Percentiles rank a stretch among this genome's conserved stretches.
Evolutionary conservation across 129 eudicot species (phyloP).

Genomic region (carrot (Daucus carota)): DNA sequence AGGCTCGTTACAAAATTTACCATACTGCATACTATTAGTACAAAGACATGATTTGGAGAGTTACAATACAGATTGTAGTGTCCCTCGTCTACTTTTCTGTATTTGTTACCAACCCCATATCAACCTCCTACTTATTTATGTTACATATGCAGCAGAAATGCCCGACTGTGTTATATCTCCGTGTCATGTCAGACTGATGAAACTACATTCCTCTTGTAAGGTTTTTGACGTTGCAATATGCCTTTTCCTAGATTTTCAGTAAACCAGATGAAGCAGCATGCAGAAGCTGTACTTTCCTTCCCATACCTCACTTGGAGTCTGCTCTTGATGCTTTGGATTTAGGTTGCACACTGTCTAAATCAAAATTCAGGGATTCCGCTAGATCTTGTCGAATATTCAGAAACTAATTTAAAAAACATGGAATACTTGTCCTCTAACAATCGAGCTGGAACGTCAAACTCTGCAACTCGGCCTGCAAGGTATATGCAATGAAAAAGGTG

Average conservation of each 20-base stretch:
- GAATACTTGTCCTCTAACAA: constrained; percentile 73
- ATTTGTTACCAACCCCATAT: constrained; percentile 28
- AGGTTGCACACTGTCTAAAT: constrained; percentile 8
- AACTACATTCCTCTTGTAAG: constrained; percentile 19
- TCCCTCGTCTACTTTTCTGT: not conserved
- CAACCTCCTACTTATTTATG: constrained; percentile 34
- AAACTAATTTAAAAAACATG: constrained; percentile 73
- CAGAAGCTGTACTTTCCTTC: constrained; percentile 10
- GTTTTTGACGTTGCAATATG: constrained; percentile 20
- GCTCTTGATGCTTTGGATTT: constrained; percentile 1
- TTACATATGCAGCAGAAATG: constrained; percentile 30
- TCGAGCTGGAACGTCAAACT: constrained; percentile 68
- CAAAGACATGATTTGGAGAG: constrained; percentile 4
- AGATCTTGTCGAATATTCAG: constrained; percentile 80
- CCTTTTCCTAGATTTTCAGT: constrained; percentile 10
- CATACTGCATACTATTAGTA: not conserved
- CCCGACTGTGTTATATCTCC: not conserved
- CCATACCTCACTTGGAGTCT: constrained; percentile 6
- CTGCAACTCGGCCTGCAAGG: constrained; percentile 83
- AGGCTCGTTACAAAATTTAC: not conserved
- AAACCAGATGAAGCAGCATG: not conserved
- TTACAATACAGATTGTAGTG: not conserved
- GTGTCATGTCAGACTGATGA: constrained; percentile 14
- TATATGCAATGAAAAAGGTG: not conserved
- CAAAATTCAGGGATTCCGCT: constrained; percentile 49